Conservation (phyloP, 2,329 filamentous ascomycete species). For the Elsinoe perseae region DNA sequence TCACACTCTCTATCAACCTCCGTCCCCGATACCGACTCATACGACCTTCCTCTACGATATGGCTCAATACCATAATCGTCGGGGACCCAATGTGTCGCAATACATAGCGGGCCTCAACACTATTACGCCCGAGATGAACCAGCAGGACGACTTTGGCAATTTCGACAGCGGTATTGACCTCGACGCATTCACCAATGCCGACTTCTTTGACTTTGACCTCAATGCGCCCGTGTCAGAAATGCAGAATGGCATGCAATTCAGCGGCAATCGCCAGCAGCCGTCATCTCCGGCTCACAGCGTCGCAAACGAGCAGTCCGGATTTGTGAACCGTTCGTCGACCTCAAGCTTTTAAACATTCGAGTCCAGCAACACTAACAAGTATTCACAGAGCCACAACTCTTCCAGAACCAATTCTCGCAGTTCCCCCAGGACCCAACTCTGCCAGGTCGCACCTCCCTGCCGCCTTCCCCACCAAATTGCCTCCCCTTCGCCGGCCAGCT, state of each 20-base stretch:
- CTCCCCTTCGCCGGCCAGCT: slow-evolving; percentile 19
- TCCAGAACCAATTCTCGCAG: slow-evolving; percentile 38
- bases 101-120: slow-evolving; percentile 82
- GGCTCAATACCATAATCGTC: slow-evolving; percentile 68
- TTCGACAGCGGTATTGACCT: slow-evolving; percentile 36
- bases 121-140: slow-evolving; percentile 51
- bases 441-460: slow-evolving; percentile 27
- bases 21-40: neutral
- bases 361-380: neutral
- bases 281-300: slow-evolving; percentile 10
- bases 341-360: neutral
- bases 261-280: slow-evolving; percentile 9
- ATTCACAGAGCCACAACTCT: neutral
- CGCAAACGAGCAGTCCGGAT: slow-evolving; percentile 15
- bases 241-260: slow-evolving; percentile 11
- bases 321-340: slow-evolving; percentile 15
- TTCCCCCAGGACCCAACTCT: slow-evolving; percentile 37
- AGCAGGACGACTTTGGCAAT: slow-evolving; percentile 44
- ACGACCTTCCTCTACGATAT: slow-evolving; percentile 37
- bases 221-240: slow-evolving; percentile 2
- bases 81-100: slow-evolving; percentile 79
- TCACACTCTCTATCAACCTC: neutral
- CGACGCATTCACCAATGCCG: slow-evolving; percentile 48
- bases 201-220: slow-evolving; percentile 61
- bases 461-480: slow-evolving; percentile 24